Conservation (phyloP, 257 asterid species). For the Solanum rostratum region DNA sequence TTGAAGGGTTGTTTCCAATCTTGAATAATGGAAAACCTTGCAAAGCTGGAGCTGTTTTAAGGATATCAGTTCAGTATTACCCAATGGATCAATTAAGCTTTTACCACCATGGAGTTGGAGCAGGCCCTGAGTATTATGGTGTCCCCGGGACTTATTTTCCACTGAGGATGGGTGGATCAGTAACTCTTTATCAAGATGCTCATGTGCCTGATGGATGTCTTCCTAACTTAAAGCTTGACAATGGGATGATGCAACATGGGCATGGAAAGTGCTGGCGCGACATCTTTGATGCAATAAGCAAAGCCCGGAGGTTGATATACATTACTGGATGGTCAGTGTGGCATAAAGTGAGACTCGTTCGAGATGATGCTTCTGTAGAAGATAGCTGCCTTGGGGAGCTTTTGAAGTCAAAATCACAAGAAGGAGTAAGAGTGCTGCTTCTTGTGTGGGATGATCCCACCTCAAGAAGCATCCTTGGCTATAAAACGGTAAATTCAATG, state of each 20-base stretch:
- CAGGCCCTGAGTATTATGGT: slow-evolving; percentile 77
- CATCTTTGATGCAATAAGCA: slow-evolving; percentile 73
- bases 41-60: slow-evolving; percentile 79
- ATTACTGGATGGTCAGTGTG: slow-evolving; percentile 98
- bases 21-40: slow-evolving; percentile 75
- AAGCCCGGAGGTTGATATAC: slow-evolving; percentile 69
- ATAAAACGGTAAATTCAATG: slow-evolving; percentile 55
- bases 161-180: slow-evolving; percentile 81
- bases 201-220: slow-evolving; percentile 87
- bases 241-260: slow-evolving; percentile 52
- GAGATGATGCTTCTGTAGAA: slow-evolving; percentile 57
- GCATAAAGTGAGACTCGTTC: slow-evolving; percentile 82
- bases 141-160: slow-evolving; percentile 94
- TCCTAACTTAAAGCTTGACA: slow-evolving; percentile 58
- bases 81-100: slow-evolving; percentile 70
- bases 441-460: slow-evolving; percentile 98
- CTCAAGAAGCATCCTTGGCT: slow-evolving; percentile 86
- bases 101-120: slow-evolving; percentile 76
- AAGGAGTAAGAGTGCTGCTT: slow-evolving; percentile 97
- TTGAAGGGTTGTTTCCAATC: slow-evolving; percentile 69
- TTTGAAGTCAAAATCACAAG: slow-evolving; percentile 82
- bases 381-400: slow-evolving; percentile 73
- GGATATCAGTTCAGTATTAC: slow-evolving; percentile 52
- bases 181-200: slow-evolving; percentile 94
- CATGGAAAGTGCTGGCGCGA: slow-evolving; percentile 98